These are phyloP conservation scores for Camelina laxa DNA, from an alignment of 345 rosid genomes.

Conservation along the genomic window DNA sequence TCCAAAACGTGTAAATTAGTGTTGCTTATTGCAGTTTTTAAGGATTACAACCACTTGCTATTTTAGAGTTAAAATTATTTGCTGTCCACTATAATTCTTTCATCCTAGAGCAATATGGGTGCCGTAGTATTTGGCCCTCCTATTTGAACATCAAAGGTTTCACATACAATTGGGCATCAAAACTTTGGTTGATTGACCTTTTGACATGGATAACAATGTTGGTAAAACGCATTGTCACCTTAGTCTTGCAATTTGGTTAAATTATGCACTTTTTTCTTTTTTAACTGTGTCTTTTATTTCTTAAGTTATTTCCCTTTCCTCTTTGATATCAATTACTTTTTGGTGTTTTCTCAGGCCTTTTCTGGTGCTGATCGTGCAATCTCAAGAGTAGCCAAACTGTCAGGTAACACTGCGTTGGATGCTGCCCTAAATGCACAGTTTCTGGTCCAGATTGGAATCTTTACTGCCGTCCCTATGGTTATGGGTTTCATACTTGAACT, in stretches of 20 bases:
- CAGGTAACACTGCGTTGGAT: conserved; percentile 86
- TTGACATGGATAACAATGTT: not conserved
- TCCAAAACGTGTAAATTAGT: not conserved
- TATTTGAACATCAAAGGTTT: conserved; percentile 17
- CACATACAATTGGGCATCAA: not conserved
- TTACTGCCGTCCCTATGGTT: conserved; percentile 98
- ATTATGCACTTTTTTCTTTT: conserved; percentile 7
- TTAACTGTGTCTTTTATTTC: conserved; percentile 8
- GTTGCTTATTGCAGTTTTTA: conserved; percentile 24
- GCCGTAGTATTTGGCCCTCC: conserved; percentile 24
- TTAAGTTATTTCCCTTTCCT: conserved; percentile 5
- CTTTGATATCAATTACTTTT: conserved; percentile 17
- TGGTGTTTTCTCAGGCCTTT: conserved; percentile 69
- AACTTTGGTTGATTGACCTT: not conserved
- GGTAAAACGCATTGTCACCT: not conserved
- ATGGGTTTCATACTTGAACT: conserved; percentile 97
- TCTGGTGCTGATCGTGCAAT: conserved; percentile 87
- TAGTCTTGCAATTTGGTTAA: conserved; percentile 6
- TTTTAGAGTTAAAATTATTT: not conserved
- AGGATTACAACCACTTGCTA: conserved; percentile 4
- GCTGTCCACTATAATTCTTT: conserved; percentile 8
- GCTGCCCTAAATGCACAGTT: conserved; percentile 94
- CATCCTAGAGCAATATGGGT: conserved; percentile 4
- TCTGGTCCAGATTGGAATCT: conserved; percentile 96
- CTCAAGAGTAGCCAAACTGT: conserved; percentile 53